Evolutionary conservation across 345 rosid species (phyloP).

Genomic region (Citrus inodora): DNA sequence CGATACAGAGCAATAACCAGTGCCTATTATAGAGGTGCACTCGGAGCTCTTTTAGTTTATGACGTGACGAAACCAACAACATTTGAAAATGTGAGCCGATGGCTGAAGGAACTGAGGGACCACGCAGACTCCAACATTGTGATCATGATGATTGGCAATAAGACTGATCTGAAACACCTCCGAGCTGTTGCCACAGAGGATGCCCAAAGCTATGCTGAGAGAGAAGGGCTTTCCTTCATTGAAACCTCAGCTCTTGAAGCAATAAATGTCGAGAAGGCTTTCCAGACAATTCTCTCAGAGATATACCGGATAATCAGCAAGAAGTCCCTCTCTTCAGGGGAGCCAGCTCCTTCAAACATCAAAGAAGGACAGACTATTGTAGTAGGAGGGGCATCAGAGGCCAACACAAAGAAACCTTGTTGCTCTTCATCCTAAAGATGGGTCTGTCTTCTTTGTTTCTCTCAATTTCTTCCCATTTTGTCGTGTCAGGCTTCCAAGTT

Average conservation of each 20-base stretch:
- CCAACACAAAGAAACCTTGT: constrained; percentile 65
- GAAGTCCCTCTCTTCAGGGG: constrained; percentile 77
- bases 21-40: constrained; percentile 94
- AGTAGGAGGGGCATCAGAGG: constrained; percentile 54
- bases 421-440: constrained; percentile 64
- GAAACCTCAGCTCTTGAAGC: constrained; percentile 98
- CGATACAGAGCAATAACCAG: constrained; percentile 95
- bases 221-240: constrained; percentile 84
- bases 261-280: constrained; percentile 79
- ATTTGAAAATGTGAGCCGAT: constrained; percentile 80
- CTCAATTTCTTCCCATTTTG: not conserved
- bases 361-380: constrained; percentile 85
- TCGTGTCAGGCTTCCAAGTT: not conserved
- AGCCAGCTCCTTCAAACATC: constrained; percentile 46
- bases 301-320: constrained; percentile 85
- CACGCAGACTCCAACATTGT: constrained; percentile 96
- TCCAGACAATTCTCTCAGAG: constrained; percentile 76
- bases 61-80: constrained; percentile 91
- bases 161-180: constrained; percentile 93
- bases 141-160: constrained; percentile 91
- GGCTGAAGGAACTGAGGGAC: constrained; percentile 96
- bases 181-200: constrained; percentile 93
- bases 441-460: not conserved
- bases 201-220: constrained; percentile 84
- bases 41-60: constrained; percentile 91